These are phyloP conservation scores for Phyllosticta citribraziliensis DNA, from an alignment of 2,329 filamentous ascomycete genomes.

Conservation along the genomic window DNA sequence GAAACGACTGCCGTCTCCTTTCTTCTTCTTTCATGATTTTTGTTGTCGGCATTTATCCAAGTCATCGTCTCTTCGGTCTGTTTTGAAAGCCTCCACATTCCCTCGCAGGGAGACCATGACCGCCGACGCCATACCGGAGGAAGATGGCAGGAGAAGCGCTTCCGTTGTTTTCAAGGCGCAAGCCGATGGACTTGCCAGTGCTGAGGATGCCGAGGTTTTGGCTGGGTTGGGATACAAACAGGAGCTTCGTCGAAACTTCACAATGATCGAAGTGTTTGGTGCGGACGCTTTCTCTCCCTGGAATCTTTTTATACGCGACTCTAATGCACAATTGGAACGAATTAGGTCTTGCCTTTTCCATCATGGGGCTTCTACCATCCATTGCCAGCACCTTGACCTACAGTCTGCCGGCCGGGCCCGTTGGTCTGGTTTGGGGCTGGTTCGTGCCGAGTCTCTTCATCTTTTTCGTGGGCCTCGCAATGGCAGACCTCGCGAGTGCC, in stretches of 20 bases:
- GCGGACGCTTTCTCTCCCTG: neutral
- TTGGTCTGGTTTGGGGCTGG: constrained; percentile 54
- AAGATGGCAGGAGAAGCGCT: neutral
- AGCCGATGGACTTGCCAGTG: constrained; percentile 21
- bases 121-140: neutral
- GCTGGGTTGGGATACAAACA: constrained; percentile 41
- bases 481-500: constrained; percentile 35
- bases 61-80: neutral
- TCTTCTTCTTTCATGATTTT: neutral
- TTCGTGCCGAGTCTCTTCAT: constrained; percentile 49
- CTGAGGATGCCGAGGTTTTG: constrained; percentile 33
- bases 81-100: neutral
- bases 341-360: constrained; percentile 26
- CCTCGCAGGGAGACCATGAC: neutral
- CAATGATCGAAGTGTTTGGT: constrained; percentile 51
- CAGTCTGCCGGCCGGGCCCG: constrained; percentile 49
- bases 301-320: constrained; percentile 14
- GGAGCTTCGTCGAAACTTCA: constrained; percentile 52
- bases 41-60: too few relatives aligned
- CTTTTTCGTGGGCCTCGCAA: constrained; percentile 50
- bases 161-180: neutral
- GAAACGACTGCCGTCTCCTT: neutral
- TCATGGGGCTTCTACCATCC: constrained; percentile 53
- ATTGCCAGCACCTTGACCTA: constrained; percentile 51
- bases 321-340: constrained; percentile 5